Percentiles rank a stretch among this genome's conserved stretches.
phyloP scores from a whole-genome alignment of 305 asterid species.

The Ruellia speciosa region DNA sequence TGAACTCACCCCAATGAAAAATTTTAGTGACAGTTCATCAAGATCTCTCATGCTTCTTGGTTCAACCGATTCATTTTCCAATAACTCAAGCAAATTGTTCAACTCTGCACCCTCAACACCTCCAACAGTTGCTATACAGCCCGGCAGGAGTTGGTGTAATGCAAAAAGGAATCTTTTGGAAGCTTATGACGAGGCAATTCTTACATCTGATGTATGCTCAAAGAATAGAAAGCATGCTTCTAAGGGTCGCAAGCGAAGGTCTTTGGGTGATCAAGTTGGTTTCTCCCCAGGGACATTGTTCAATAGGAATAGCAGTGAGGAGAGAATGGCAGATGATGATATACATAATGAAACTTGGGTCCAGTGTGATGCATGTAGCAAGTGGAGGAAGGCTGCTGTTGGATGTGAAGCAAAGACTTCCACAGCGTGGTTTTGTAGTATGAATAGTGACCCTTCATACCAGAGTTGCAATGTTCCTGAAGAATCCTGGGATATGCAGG shows the following conservation, averaged over 20 bases:
- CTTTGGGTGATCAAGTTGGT: slow-evolving; percentile 23
- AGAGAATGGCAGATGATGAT: slow-evolving; percentile 24
- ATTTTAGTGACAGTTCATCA: slow-evolving; percentile 27
- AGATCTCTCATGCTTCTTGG: slow-evolving; percentile 21
- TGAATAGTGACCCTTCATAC: slow-evolving; percentile 61
- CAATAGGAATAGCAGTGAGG: slow-evolving; percentile 35
- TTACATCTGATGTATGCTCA: slow-evolving; percentile 25
- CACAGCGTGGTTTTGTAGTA: slow-evolving; percentile 88
- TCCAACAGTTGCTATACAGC: slow-evolving; percentile 23
- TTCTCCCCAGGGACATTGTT: slow-evolving; percentile 27
- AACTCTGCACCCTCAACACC: slow-evolving; percentile 31
- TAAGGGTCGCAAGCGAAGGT: slow-evolving; percentile 22
- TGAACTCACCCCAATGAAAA: slow-evolving; percentile 46
- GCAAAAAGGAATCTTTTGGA: slow-evolving; percentile 59
- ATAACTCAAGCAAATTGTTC: slow-evolving; percentile 32
- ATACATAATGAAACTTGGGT: slow-evolving; percentile 70
- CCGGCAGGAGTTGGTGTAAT: slow-evolving; percentile 33
- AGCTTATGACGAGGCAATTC: slow-evolving; percentile 39
- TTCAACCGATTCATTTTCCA: slow-evolving; percentile 27
- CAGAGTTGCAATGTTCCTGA: slow-evolving; percentile 74
- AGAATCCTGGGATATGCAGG: slow-evolving; percentile 68
- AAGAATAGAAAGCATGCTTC: slow-evolving; percentile 36
- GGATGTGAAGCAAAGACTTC: slow-evolving; percentile 36
- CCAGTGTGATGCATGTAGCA: slow-evolving; percentile 93
- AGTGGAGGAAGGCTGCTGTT: slow-evolving; percentile 82